These are phyloP conservation scores for Globisporangium heterothallicum DNA, from an alignment of 352 stramenopile genomes.

Conservation along the genomic window DNA sequence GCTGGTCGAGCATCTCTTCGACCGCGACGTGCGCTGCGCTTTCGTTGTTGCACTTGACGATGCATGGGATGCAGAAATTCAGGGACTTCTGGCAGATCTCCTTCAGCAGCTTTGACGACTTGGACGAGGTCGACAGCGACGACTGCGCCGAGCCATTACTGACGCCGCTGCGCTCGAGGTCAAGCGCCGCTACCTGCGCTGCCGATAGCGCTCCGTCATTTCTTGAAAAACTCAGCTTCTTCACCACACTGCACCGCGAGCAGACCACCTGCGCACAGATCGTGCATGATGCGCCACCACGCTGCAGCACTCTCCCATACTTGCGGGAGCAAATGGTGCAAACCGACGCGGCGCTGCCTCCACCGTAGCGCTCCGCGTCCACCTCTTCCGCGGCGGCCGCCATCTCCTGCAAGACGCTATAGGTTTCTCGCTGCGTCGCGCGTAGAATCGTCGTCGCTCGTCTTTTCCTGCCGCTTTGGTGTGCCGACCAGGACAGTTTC, in stretches of 20 bases:
- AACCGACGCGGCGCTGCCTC: neutral
- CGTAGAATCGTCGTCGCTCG: slow-evolving; percentile 10
- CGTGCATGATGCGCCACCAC: slow-evolving; percentile 25
- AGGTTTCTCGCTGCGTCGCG: slow-evolving; percentile 4
- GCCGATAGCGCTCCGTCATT: slow-evolving; percentile 17
- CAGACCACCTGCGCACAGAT: slow-evolving; percentile 33
- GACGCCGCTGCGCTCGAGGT: slow-evolving; percentile 10
- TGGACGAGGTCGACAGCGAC: neutral
- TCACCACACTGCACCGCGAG: slow-evolving; percentile 35
- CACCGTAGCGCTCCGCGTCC: slow-evolving; percentile 3
- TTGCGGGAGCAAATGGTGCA: slow-evolving; percentile 14
- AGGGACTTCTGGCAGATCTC: slow-evolving; percentile 39
- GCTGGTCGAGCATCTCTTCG: slow-evolving; percentile 26
- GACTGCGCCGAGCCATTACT: neutral
- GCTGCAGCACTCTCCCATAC: slow-evolving; percentile 18
- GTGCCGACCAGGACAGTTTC: slow-evolving; percentile 38
- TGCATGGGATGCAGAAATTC: slow-evolving; percentile 44
- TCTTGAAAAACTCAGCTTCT: slow-evolving; percentile 44
- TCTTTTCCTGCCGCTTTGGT: slow-evolving; percentile 21
- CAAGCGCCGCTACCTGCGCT: slow-evolving; percentile 35
- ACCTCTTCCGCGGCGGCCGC: slow-evolving; percentile 15
- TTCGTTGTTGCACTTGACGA: slow-evolving; percentile 35
- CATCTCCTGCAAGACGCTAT: slow-evolving; percentile 21
- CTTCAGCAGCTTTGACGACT: slow-evolving; percentile 8
- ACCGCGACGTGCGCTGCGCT: slow-evolving; percentile 33